Conservation (phyloP, 805 yeast genomes). For the Hanseniaspora meyeri region DNA sequence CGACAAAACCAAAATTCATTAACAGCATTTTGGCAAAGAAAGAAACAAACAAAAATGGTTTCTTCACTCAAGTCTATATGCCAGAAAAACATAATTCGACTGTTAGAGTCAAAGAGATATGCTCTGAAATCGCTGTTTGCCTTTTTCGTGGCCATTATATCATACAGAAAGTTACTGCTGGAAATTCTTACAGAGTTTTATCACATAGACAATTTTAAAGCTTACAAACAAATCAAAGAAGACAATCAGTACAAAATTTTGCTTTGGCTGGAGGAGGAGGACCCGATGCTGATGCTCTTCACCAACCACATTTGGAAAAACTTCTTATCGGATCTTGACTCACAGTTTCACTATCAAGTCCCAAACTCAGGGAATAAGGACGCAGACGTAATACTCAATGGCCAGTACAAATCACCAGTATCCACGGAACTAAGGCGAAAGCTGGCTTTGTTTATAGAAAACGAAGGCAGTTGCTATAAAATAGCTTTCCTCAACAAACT, state of each 20-base stretch:
- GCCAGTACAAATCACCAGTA: background rate
- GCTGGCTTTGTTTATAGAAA: background rate
- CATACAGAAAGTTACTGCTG: background rate
- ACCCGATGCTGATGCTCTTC: background rate
- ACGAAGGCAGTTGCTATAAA: background rate
- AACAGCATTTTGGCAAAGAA: too few species aligned
- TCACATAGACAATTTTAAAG: background rate
- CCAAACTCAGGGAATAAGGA: background rate
- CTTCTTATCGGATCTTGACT: background rate
- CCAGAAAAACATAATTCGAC: background rate
- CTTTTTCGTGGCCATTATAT: background rate
- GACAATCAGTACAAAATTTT: conserved; percentile 5
- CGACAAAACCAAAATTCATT: too few species aligned
- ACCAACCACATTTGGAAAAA: conserved; percentile 8
- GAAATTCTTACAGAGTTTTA: background rate
- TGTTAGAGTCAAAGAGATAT: conserved; percentile 16
- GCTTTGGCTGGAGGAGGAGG: conserved; percentile 3
- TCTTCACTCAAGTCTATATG: background rate
- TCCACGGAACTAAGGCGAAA: background rate
- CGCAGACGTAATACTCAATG: background rate
- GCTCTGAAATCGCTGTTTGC: conserved; percentile 11
- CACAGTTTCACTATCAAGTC: background rate
- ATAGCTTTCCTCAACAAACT: background rate
- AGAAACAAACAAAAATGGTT: background rate
- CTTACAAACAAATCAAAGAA: background rate